Evolutionary conservation across 2,329 filamentous ascomycete species (phyloP).

Genomic region (Nigrograna mackinnonii): DNA sequence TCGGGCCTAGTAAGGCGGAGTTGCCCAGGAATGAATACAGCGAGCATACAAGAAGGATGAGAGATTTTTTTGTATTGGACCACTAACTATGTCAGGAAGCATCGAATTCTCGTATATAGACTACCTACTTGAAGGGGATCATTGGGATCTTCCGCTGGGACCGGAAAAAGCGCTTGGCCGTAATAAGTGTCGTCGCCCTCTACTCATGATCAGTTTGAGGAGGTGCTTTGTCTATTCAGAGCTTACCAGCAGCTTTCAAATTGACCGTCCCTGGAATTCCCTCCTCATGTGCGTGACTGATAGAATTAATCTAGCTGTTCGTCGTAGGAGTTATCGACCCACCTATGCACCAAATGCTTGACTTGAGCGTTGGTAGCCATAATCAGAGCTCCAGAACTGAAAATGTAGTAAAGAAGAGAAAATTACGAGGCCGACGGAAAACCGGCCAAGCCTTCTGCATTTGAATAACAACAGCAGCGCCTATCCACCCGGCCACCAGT

Average conservation of each 20-base stretch:
- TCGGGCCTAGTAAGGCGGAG: constrained; percentile 59
- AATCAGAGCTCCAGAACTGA: too few relatives aligned
- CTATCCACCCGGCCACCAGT: too few relatives aligned
- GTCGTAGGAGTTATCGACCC: too few relatives aligned
- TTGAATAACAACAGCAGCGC: too few relatives aligned
- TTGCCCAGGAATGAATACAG: constrained; percentile 64
- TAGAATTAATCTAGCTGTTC: too few relatives aligned
- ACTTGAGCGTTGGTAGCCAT: too few relatives aligned
- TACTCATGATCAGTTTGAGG: constrained; percentile 13
- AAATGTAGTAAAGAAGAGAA: too few relatives aligned
- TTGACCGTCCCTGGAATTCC: constrained; percentile 62
- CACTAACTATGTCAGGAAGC: constrained; percentile 44
- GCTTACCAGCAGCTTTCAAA: constrained; percentile 43
- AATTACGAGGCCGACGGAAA: too few relatives aligned
- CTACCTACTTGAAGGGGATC: constrained; percentile 55
- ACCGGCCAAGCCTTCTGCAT: too few relatives aligned
- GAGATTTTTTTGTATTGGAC: constrained; percentile 59
- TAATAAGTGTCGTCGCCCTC: constrained; percentile 64
- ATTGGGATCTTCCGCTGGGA: constrained; percentile 64
- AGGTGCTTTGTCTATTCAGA: not conserved
- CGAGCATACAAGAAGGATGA: constrained; percentile 59
- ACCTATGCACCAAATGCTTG: too few relatives aligned
- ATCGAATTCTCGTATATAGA: not conserved
- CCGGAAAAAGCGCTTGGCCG: constrained; percentile 64
- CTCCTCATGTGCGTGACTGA: constrained; percentile 62